These are phyloP conservation scores for Suillus brevipes DNA, from an alignment of 768 basidiomycete species.

Conservation along the genomic window DNA sequence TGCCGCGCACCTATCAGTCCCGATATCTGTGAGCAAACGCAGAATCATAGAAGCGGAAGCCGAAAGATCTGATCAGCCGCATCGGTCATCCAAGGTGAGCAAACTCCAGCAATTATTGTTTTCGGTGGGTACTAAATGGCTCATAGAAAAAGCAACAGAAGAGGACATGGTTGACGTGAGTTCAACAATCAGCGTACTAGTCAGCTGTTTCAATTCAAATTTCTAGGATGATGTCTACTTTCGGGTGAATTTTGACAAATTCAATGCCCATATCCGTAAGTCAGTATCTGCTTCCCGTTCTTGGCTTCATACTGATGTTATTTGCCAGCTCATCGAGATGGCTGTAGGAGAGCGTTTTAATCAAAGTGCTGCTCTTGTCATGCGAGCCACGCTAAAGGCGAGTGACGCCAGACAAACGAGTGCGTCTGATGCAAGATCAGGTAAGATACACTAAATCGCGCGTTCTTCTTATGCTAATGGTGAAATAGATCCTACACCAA, in stretches of 20 bases:
- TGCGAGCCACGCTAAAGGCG: slow-evolving; percentile 69
- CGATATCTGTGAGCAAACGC: slow-evolving; percentile 23
- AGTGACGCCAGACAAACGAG: slow-evolving; percentile 64
- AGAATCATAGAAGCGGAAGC: slow-evolving; percentile 58
- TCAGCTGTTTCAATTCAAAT: not conserved
- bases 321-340: slow-evolving; percentile 67
- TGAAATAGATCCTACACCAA: slow-evolving; percentile 59
- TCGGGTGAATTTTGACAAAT: slow-evolving; percentile 86
- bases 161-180: slow-evolving; percentile 71
- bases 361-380: slow-evolving; percentile 64
- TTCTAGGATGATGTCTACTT: slow-evolving; percentile 71
- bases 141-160: slow-evolving; percentile 50
- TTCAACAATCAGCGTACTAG: slow-evolving; percentile 6
- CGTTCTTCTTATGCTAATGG: slow-evolving; percentile 2
- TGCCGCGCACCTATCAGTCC: slow-evolving; percentile 1
- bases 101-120: slow-evolving; percentile 5
- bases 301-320: slow-evolving; percentile 16
- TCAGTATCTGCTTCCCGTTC: slow-evolving; percentile 32
- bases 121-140: slow-evolving; percentile 14
- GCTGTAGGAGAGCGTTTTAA: slow-evolving; percentile 84
- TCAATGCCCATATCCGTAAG: slow-evolving; percentile 84
- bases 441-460: slow-evolving; percentile 34
- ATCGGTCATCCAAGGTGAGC: slow-evolving; percentile 55
- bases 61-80: slow-evolving; percentile 43
- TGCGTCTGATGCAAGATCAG: slow-evolving; percentile 63